Evolutionary conservation across 2,329 filamentous ascomycete species (phyloP).

Genomic region (Lachnellula willkommii): DNA sequence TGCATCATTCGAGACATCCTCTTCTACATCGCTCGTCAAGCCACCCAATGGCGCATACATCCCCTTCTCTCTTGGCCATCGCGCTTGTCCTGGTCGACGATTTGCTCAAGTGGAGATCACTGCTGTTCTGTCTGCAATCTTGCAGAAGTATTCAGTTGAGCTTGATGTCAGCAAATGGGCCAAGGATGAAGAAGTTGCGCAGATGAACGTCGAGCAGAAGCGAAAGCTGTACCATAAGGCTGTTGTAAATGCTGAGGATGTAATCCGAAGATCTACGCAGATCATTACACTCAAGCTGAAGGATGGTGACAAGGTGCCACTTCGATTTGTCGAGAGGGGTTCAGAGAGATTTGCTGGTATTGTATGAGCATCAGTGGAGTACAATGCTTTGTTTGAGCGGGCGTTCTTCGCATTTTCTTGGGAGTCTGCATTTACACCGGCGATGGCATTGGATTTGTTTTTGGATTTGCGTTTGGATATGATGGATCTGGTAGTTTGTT

Average conservation of each 20-base stretch:
- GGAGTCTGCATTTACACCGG: no score
- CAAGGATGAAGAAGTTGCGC: conserved; percentile 22
- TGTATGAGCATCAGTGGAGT: not conserved
- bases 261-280: conserved; percentile 17
- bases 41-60: conserved; percentile 30
- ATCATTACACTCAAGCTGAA: conserved; percentile 24
- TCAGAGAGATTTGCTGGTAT: conserved; percentile 22
- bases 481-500: no score
- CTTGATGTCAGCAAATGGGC: conserved; percentile 28
- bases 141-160: conserved; percentile 26
- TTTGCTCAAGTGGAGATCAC: conserved; percentile 35
- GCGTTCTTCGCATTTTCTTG: no score
- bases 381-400: no score
- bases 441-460: no score
- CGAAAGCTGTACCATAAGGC: conserved; percentile 23
- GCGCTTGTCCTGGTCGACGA: conserved; percentile 35
- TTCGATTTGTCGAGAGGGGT: conserved; percentile 26
- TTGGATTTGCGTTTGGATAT: no score
- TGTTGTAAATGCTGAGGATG: conserved; percentile 12
- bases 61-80: conserved; percentile 32
- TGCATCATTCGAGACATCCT: conserved; percentile 7
- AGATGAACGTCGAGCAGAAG: conserved; percentile 20
- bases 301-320: conserved; percentile 16
- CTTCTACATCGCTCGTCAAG: conserved; percentile 19
- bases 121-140: conserved; percentile 28